These are phyloP conservation scores for Haplosporangium sp. DNA, from an alignment of 371 early-diverging fungal species.

Conservation along the genomic window DNA sequence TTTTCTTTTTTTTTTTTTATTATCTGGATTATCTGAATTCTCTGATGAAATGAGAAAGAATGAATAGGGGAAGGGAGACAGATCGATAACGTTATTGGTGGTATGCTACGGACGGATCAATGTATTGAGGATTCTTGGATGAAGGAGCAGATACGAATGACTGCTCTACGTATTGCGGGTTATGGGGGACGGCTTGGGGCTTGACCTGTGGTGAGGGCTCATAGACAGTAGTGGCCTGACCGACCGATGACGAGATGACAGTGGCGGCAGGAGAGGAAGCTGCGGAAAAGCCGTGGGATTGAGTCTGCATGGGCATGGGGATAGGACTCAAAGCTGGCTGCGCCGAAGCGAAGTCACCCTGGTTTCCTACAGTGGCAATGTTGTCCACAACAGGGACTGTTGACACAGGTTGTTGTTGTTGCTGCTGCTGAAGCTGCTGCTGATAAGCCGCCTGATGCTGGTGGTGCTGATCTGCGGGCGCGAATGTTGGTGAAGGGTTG, in stretches of 20 bases:
- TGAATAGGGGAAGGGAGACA: too few relatives aligned
- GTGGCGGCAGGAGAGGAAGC: conserved; percentile 16
- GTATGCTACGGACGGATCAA: conserved; percentile 6
- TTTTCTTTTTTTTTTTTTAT: not conserved
- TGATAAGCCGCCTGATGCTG: conserved; percentile 19
- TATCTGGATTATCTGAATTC: too few relatives aligned
- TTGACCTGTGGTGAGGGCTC: conserved; percentile 1
- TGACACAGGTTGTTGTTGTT: conserved; percentile 2
- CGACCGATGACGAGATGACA: conserved; percentile 5
- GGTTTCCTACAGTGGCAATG: conserved; percentile 10
- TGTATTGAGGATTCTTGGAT: conserved; percentile 30
- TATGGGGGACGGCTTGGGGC: not conserved
- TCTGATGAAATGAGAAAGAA: too few relatives aligned
- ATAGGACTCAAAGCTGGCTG: conserved; percentile 15
- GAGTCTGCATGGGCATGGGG: conserved; percentile 29
- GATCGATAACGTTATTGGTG: conserved; percentile 9
- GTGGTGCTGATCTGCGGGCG: conserved; percentile 4
- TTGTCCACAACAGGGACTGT: not conserved
- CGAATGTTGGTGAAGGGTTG: conserved; percentile 22
- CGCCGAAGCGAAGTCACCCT: not conserved
- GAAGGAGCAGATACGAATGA: not conserved
- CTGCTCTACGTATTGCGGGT: not conserved
- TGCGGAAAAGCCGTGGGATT: conserved; percentile 1
- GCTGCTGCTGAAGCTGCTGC: conserved; percentile 15
- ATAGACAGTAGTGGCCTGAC: conserved; percentile 1